A percentile compares a stretch with the other conserved stretches of the same genome.
Evolutionary conservation across 2,329 filamentous ascomycete species (phyloP).

Genomic region (Calonectria naviculata): DNA sequence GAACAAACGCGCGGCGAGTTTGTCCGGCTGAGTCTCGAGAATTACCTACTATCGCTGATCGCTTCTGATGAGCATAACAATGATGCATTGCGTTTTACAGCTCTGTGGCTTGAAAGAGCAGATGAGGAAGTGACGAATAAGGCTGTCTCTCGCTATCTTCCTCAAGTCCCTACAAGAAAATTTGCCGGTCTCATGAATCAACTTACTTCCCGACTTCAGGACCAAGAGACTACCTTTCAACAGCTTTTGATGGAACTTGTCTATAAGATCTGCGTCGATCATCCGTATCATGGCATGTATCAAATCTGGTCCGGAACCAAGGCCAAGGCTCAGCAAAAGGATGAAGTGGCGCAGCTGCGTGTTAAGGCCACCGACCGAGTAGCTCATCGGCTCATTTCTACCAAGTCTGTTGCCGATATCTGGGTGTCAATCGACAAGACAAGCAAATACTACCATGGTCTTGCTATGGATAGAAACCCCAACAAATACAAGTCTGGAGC

Average conservation of each 20-base stretch:
- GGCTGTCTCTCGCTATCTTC: slow-evolving; percentile 77
- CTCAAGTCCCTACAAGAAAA: slow-evolving; percentile 86
- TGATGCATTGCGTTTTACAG: slow-evolving; percentile 90
- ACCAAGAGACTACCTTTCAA: slow-evolving; percentile 79
- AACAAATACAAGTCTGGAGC: slow-evolving; percentile 75
- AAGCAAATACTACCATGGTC: slow-evolving; percentile 72
- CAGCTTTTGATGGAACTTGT: slow-evolving; percentile 78
- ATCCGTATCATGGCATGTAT: slow-evolving; percentile 98
- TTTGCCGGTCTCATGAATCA: slow-evolving; percentile 96
- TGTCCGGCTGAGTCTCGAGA: slow-evolving; percentile 88
- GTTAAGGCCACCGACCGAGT: slow-evolving; percentile 79
- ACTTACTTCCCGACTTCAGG: slow-evolving; percentile 89
- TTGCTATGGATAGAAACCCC: slow-evolving; percentile 74
- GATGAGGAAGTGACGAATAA: slow-evolving; percentile 81
- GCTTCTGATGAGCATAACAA: slow-evolving; percentile 92
- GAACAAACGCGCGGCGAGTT: slow-evolving; percentile 83
- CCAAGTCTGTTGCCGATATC: slow-evolving; percentile 60
- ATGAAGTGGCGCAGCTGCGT: slow-evolving; percentile 79
- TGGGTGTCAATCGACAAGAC: slow-evolving; percentile 81
- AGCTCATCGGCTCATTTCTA: slow-evolving; percentile 68
- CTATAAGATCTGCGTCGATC: slow-evolving; percentile 86
- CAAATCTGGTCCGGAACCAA: slow-evolving; percentile 90
- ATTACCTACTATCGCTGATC: slow-evolving; percentile 86
- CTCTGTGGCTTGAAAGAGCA: slow-evolving; percentile 91
- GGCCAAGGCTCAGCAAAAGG: slow-evolving; percentile 75